A percentile compares a stretch with the other conserved stretches of the same genome.
phyloP scores from a whole-genome alignment of 345 rosid species.

The Eucalyptus albens region DNA sequence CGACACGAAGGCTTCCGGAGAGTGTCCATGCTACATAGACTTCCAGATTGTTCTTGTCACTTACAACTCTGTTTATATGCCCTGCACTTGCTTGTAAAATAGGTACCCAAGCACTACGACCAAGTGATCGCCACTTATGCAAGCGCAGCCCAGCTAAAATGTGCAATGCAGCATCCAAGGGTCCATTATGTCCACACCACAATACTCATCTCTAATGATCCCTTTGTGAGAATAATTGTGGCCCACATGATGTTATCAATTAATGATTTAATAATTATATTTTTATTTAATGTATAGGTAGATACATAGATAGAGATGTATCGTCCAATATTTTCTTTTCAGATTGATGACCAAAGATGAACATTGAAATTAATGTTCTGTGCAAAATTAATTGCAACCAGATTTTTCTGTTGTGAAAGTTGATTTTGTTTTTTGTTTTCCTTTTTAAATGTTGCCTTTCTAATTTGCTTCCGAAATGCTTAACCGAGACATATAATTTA shows the following conservation, averaged over 20 bases:
- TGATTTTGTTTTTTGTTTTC: too few species aligned
- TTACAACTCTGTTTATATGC: background rate
- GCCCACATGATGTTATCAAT: too few species aligned
- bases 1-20: too few species aligned
- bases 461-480: background rate
- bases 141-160: constrained; percentile 23
- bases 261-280: too few species aligned
- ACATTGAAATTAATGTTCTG: background rate
- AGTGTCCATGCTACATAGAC: too few species aligned
- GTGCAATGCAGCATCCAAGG: constrained; percentile 20
- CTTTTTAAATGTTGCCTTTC: background rate
- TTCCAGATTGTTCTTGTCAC: background rate
- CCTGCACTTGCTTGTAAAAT: background rate
- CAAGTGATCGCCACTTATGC: constrained; percentile 38
- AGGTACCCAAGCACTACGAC: constrained; percentile 57
- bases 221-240: too few species aligned
- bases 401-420: background rate
- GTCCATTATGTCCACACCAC: constrained; percentile 40
- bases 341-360: constrained; percentile 14
- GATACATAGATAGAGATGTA: too few species aligned
- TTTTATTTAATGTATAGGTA: too few species aligned
- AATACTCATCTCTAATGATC: constrained; percentile 8
- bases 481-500: background rate
- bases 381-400: background rate
- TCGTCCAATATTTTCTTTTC: too few species aligned